Percentiles rank a stretch among this genome's conserved stretches.
Conservation (phyloP, 768 basidiomycete species). For the Cantharellus anzutake region DNA sequence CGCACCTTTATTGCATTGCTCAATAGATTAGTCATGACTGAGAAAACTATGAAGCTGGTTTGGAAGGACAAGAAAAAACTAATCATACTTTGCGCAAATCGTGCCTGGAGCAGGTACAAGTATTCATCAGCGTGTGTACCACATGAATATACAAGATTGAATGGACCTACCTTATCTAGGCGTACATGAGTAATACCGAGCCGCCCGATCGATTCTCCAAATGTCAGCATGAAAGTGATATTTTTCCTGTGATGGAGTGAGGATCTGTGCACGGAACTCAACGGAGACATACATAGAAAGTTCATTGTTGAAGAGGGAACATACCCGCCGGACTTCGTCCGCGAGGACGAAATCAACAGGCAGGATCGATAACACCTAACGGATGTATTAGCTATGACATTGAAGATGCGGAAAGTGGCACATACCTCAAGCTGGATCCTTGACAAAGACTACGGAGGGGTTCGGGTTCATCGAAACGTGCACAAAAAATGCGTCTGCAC, state of each 20-base stretch:
- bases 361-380: neutral
- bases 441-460: conserved; percentile 16
- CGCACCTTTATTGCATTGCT: conserved; percentile 13
- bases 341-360: neutral
- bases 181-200: conserved; percentile 16
- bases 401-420: conserved; percentile 11
- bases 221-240: conserved; percentile 16
- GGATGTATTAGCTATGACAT: conserved; percentile 2
- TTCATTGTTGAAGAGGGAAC: conserved; percentile 22
- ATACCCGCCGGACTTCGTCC: conserved; percentile 17
- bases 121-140: neutral
- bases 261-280: neutral
- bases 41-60: neutral
- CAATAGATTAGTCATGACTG: conserved; percentile 17
- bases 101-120: conserved; percentile 7
- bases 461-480: no score
- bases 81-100: conserved; percentile 17
- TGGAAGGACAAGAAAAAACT: neutral
- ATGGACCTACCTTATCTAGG: conserved; percentile 14
- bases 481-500: neutral
- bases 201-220: conserved; percentile 16
- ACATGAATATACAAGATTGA: neutral
- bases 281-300: conserved; percentile 14
- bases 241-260: conserved; percentile 13
- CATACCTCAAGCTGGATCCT: conserved; percentile 20